Evolutionary conservation across 345 rosid species (phyloP).

Genomic region (Microcos paniculata): DNA sequence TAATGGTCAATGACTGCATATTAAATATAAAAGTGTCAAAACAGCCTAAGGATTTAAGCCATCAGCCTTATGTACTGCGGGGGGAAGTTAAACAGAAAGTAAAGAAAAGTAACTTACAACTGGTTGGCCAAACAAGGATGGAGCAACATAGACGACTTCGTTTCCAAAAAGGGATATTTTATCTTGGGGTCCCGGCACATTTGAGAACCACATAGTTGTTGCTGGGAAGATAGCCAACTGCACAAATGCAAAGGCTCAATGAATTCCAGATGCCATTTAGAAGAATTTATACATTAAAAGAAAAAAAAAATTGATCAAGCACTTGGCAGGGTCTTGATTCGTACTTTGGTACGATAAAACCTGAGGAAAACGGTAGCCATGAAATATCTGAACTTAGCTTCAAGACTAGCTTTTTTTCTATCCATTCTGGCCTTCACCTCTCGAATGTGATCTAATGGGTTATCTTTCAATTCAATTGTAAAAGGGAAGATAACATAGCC

Average conservation of each 20-base stretch:
- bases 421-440: conserved; percentile 30
- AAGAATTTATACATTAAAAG: too few species aligned
- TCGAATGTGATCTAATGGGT: conserved; percentile 37
- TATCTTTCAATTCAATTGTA: conserved; percentile 25
- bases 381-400: conserved; percentile 1
- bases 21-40: too few species aligned
- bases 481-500: conserved; percentile 38
- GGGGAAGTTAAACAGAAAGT: too few species aligned
- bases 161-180: background rate
- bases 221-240: background rate
- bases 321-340: background rate
- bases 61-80: too few species aligned
- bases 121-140: conserved; percentile 10
- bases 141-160: background rate
- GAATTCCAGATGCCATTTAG: too few species aligned
- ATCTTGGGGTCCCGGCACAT: background rate
- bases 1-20: background rate
- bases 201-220: conserved; percentile 10
- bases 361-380: background rate
- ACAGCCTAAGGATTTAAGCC: too few species aligned
- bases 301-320: too few species aligned
- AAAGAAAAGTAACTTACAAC: background rate
- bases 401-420: conserved; percentile 24
- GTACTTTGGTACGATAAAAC: conserved; percentile 9
- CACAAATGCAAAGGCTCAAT: background rate